Percentiles rank a stretch among this genome's conserved stretches.
These are phyloP conservation scores for Terfezia boudieri DNA, from an alignment of 495 filamentous ascomycete genomes.

Conservation along the genomic window DNA sequence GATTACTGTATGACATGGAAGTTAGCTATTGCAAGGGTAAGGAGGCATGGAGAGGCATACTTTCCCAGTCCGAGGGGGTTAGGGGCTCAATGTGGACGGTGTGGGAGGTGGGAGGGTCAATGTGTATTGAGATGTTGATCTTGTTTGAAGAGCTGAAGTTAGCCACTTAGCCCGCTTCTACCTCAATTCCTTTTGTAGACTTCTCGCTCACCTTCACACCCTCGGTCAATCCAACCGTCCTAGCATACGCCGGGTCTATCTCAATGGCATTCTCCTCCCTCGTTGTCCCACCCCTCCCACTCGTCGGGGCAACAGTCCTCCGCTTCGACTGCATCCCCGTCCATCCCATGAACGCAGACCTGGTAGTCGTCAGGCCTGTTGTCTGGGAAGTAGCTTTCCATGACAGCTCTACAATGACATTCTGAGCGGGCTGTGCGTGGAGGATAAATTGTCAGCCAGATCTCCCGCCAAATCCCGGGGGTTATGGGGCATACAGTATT, in stretches of 20 bases:
- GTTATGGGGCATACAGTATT: constrained; percentile 44
- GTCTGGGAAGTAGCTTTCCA: constrained; percentile 36
- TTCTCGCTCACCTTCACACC: constrained; percentile 49
- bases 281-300: background rate
- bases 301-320: constrained; percentile 21
- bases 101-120: constrained; percentile 73
- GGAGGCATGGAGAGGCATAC: background rate
- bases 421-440: constrained; percentile 49
- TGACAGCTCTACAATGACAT: constrained; percentile 80
- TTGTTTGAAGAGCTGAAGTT: constrained; percentile 16
- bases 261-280: constrained; percentile 38
- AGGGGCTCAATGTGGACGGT: constrained; percentile 91
- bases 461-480: too few species aligned
- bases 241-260: constrained; percentile 74
- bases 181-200: too few species aligned
- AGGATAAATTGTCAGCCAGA: background rate
- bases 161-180: background rate
- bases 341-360: constrained; percentile 39
- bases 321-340: constrained; percentile 89
- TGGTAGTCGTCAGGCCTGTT: constrained; percentile 34
- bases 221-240: constrained; percentile 54
- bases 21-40: constrained; percentile 2
- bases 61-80: constrained; percentile 84
- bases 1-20: constrained; percentile 35
- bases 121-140: constrained; percentile 49